Conservation (phyloP, 2,329 filamentous ascomycete genomes). For the Sporothrix pseudoabietina region DNA sequence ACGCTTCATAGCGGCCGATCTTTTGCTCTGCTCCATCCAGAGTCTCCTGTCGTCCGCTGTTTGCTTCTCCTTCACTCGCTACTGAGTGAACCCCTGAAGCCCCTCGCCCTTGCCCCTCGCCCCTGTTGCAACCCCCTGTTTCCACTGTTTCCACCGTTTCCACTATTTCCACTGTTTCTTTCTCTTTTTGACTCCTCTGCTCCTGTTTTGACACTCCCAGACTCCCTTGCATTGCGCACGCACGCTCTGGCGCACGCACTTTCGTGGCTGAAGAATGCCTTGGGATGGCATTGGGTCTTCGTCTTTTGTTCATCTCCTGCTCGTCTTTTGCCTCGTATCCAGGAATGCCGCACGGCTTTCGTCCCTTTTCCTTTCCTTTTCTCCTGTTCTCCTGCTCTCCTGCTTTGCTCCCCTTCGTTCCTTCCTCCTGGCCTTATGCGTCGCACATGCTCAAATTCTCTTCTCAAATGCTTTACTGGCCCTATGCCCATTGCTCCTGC, state of each 20-base stretch:
- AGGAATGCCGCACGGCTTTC: conserved; percentile 16
- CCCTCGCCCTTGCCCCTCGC: neutral
- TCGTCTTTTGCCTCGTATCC: neutral
- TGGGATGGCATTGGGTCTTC: neutral
- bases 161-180: too few species aligned
- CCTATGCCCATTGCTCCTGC: neutral
- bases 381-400: neutral
- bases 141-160: neutral
- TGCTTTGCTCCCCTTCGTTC: neutral
- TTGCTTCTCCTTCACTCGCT: neutral
- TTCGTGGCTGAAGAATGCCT: conserved; percentile 23
- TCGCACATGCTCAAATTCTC: conserved; percentile 20
- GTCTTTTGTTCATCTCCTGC: neutral
- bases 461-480: neutral
- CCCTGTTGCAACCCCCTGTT: conserved; percentile 20
- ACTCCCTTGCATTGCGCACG: conserved; percentile 11
- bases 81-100: neutral
- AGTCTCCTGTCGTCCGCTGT: neutral
- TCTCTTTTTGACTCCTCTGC: too few species aligned
- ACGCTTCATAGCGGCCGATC: conserved; percentile 15
- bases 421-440: neutral
- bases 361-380: neutral
- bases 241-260: conserved; percentile 1
- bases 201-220: conserved; percentile 4
- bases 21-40: neutral